Evolutionary conservation across 805 yeast species (phyloP).

Genomic region (Clavispora vitiphila): DNA sequence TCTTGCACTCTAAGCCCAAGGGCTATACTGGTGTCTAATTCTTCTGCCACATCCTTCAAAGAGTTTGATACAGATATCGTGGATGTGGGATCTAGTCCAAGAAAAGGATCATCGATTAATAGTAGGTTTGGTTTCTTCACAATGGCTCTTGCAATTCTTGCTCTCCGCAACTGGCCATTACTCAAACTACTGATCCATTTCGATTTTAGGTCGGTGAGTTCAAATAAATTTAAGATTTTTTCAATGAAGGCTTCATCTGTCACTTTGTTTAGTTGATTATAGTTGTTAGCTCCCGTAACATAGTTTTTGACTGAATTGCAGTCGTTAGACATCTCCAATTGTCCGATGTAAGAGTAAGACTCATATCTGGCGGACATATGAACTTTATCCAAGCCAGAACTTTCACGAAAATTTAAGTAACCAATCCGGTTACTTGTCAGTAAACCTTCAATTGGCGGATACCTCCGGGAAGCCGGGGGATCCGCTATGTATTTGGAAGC

Average conservation of each 20-base stretch:
- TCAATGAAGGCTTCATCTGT: slow-evolving; percentile 33
- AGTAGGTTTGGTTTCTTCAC: slow-evolving; percentile 60
- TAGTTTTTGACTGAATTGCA: slow-evolving; percentile 52
- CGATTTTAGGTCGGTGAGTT: slow-evolving; percentile 51
- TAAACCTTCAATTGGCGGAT: slow-evolving; percentile 41
- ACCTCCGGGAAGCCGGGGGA: slow-evolving; percentile 51
- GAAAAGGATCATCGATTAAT: slow-evolving; percentile 84
- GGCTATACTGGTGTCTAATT: slow-evolving; percentile 51
- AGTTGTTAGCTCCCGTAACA: slow-evolving; percentile 54
- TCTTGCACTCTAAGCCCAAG: slow-evolving; percentile 79
- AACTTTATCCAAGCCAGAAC: slow-evolving; percentile 41
- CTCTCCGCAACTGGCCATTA: slow-evolving; percentile 91
- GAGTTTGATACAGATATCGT: slow-evolving; percentile 54
- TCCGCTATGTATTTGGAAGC: slow-evolving; percentile 49
- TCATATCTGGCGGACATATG: slow-evolving; percentile 90
- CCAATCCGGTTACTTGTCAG: slow-evolving; percentile 27
- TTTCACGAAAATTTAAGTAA: slow-evolving; percentile 31
- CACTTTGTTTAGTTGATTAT: slow-evolving; percentile 31
- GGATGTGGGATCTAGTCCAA: slow-evolving; percentile 83
- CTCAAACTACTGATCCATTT: slow-evolving; percentile 85
- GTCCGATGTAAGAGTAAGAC: slow-evolving; percentile 65
- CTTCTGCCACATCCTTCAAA: slow-evolving; percentile 27
- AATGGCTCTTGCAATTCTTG: slow-evolving; percentile 75
- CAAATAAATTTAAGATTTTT: slow-evolving; percentile 44
- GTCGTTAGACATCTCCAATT: slow-evolving; percentile 51